Evolutionary conservation across 208 protist species (phyloP), one percentile per base, ranked within the genome.

Genomic region (Wallacemonas sp.): DNA sequence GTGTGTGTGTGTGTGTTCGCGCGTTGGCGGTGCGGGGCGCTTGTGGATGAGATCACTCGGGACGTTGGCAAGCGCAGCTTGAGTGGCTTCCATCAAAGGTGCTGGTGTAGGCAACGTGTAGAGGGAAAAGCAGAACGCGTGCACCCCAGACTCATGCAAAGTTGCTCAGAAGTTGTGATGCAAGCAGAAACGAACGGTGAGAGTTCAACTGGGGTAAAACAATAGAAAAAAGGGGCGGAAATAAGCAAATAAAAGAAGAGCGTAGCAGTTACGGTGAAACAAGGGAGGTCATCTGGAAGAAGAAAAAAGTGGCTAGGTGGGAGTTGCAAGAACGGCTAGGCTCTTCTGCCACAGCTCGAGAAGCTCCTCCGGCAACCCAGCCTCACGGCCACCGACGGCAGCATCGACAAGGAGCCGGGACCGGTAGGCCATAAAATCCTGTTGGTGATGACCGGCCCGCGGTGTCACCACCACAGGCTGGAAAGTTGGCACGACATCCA

Each of bases 401-500:
- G 55, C 70, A 13, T 61, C 61, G 5, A 78, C 29, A 0, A 53
- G 29, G 1, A n/a, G 36, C 13, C 27, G 34, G 8, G 38, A 26
- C n/a, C 54, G 66, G 29, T 66, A 70, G 38, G 46, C 33, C 34
- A 63, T 63, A 54, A 68, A 64, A n/a, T 71, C 59, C 27, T 48
- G 41, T 17, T 61, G 19, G 22, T 74, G 62, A 5, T 6, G 4
- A 13, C 63, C 58, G 0, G 57, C 12, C n/a, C 72, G 63, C 1
- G 53, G 26, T n/a, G 69, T 83, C 22, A 84, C 37, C n/a, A 63
- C 70, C 2, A 65, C 55, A 9, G 74, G 73, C 33, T 53, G 48
- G 33, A 76, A 88, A 0, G 81, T 79, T 22, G 81, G 81, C 0
- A 74, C 62, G 13, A 79, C 55, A 36, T 88, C 81, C 3, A 77